Percentiles rank a stretch among this genome's conserved stretches.
Evolutionary conservation across 2,329 filamentous ascomycete species (phyloP).

Genomic region (Cyphellophora attinorum): DNA sequence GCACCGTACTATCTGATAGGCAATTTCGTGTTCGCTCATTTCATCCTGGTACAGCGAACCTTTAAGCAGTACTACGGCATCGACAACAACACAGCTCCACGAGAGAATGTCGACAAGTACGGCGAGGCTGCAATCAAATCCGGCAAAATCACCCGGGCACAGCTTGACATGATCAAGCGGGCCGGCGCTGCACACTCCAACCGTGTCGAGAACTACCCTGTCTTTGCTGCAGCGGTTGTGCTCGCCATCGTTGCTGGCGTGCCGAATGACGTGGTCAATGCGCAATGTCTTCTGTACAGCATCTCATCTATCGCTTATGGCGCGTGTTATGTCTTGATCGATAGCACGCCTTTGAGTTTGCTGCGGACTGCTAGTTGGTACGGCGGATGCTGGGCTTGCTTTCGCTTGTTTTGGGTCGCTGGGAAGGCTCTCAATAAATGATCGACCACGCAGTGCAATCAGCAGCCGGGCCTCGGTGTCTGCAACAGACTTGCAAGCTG

Average conservation of each 20-base stretch:
- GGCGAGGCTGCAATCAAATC: conserved; percentile 33
- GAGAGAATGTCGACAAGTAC: conserved; percentile 37
- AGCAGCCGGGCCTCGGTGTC: too few relatives aligned
- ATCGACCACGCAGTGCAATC: too few relatives aligned
- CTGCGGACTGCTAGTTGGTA: conserved; percentile 29
- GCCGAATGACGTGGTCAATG: conserved; percentile 26
- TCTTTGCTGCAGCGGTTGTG: conserved; percentile 26
- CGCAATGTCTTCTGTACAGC: conserved; percentile 26
- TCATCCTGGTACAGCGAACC: conserved; percentile 25
- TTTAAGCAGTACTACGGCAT: conserved; percentile 25
- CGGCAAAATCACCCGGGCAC: conserved; percentile 33
- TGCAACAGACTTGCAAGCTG: too few relatives aligned
- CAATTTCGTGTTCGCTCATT: conserved; percentile 31
- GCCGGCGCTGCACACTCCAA: conserved; percentile 38
- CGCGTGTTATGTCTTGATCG: conserved; percentile 25
- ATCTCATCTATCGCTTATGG: conserved; percentile 25
- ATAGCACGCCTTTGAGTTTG: conserved; percentile 21
- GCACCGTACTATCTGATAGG: conserved; percentile 25
- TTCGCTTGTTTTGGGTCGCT: conserved; percentile 27
- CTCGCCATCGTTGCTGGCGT: conserved; percentile 27
- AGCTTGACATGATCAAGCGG: conserved; percentile 34
- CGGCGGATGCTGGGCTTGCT: conserved; percentile 28
- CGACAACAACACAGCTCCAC: conserved; percentile 38
- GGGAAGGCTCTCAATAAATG: conserved; percentile 20
- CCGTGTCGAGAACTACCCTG: conserved; percentile 26